Evolutionary conservation across 305 asterid genomes (phyloP), one percentile per base, ranked within the genome.

Genomic region (Rubia occidens): DNA sequence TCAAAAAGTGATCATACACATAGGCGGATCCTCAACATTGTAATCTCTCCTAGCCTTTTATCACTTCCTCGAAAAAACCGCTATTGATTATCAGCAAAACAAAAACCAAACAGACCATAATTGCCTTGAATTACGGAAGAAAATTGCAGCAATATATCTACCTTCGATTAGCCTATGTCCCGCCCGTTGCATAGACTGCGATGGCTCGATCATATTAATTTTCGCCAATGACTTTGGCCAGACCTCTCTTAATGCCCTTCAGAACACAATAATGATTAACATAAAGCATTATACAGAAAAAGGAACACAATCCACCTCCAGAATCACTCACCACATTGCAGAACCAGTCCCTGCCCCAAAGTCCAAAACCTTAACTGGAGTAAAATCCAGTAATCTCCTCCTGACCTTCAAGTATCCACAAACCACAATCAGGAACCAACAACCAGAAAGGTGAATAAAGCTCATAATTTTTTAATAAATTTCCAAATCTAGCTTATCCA

Each of bases 301-400:
- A 71, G 61, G 43, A 40, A 10, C 11, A 56, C 37, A 60, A 35
- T 45, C 18, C 53, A 42, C 42, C 32, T 0, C 6, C 51, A 37
- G 35, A 24, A 66, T 56, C 73, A 40, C 95, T 81, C 79, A 94
- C 98, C 98, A 94, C 70, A 94, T 79, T 29, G 97, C 98, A 45
- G 98, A 87, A 77, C 97, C 92, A 79, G 98, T 87, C 77, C 97
- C 97, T 10, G 98, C 95, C 75, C 98, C 98, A 80, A 94, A 94
- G 82, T 94, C 97, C 64, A 94, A 90, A 62, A 94, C 95, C 80
- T 81, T 88, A 72, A 92, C 78, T 20, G 98, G 98, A 67, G 81
- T 74, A 74, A 88, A 87, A 49, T 79, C 95, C 37, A 95, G 98
- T 67, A 89, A 78, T 79, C 98, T 85, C 84, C 91, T 85, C 59